phyloP scores from a whole-genome alignment of 352 stramenopile species.

The Phytophthora aleatoria region DNA sequence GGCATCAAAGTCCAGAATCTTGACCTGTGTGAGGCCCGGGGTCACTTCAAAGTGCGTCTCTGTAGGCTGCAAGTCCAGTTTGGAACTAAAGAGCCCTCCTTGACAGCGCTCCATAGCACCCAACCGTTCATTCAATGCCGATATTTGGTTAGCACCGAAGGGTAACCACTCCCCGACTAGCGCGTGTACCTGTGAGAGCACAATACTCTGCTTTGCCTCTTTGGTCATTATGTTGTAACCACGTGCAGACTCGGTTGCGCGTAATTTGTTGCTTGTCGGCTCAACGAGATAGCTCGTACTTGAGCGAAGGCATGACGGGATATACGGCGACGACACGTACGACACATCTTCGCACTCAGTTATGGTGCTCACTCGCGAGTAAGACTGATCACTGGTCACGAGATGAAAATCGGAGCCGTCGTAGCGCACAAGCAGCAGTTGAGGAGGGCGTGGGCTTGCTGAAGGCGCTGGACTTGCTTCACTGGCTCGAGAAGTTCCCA shows the following conservation, averaged over 20 bases:
- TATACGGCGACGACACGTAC: conserved; percentile 97
- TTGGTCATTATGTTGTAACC: conserved; percentile 92
- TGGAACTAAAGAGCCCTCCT: conserved; percentile 95
- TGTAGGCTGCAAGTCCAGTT: conserved; percentile 88
- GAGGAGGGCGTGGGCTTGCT: conserved; percentile 10
- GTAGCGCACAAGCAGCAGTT: conserved; percentile 60
- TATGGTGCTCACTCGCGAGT: conserved; percentile 90
- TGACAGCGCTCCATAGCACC: conserved; percentile 96
- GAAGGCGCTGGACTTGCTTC: conserved; percentile 1
- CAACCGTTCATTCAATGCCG: conserved; percentile 96
- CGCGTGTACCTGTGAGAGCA: conserved; percentile 95
- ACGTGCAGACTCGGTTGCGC: conserved; percentile 87
- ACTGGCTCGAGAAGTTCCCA: not conserved
- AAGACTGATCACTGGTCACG: conserved; percentile 52
- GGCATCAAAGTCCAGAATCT: conserved; percentile 97
- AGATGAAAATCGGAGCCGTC: conserved; percentile 80
- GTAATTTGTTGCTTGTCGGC: conserved; percentile 94
- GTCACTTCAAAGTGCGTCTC: conserved; percentile 88
- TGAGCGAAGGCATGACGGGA: conserved; percentile 95
- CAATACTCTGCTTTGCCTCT: conserved; percentile 94
- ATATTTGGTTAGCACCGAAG: conserved; percentile 97
- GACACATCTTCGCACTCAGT: conserved; percentile 98
- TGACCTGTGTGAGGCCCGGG: conserved; percentile 95
- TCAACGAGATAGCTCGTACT: conserved; percentile 87
- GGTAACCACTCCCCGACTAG: conserved; percentile 98